Base-by-base conservation (phyloP, 2,329 filamentous ascomycete species). In the Trichothecium roseum region DNA sequence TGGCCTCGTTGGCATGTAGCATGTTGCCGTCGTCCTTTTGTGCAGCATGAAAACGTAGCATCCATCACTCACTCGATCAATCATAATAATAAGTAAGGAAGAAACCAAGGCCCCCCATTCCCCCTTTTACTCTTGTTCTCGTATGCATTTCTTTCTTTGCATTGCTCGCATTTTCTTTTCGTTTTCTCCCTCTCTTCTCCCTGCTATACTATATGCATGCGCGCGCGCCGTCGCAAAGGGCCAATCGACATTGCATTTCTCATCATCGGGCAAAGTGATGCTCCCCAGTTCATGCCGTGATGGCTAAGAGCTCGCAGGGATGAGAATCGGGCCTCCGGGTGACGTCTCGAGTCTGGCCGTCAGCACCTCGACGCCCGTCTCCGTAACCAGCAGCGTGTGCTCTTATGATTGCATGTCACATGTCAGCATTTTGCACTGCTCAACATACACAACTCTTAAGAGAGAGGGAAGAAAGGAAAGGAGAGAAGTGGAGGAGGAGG, bases 361-460 rank as follows among this genome's bases (percentile, higher is more conserved):
- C 46, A 93, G 57, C 30, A 91, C 68, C 59, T 93, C 85, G 6
- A 87, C 81, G 3, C 85, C 85, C 44, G 81, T 74, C 50, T 87
- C 83, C 0, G 85, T 93, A 3, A 91, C 84, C 8, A 91, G 65
- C 35, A 93, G 62, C 1, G 84, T 91, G 54, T 93, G 85, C 57
- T 93, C 84, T 74, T 44, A 10, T 10, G 17, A 32, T 14, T 18
- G 5, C 10, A 28, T 32, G n/a, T n/a, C n/a, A n/a, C n/a, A n/a
- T n/a, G n/a, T n/a, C n/a, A n/a, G n/a, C n/a, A n/a, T n/a, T n/a
- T n/a, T n/a, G n/a, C n/a, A n/a, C n/a, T n/a, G n/a, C n/a, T n/a
- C n/a, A n/a, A n/a, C n/a, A n/a, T n/a, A n/a, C n/a, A n/a, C 18
- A 32, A 20, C 14, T 14, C 14, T 20, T 22, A 30, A 28, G 22